A percentile compares a stretch with the other conserved stretches of the same genome.
phyloP scores from a whole-genome alignment of 139 green algal genomes.

The Chlorella sp. region DNA sequence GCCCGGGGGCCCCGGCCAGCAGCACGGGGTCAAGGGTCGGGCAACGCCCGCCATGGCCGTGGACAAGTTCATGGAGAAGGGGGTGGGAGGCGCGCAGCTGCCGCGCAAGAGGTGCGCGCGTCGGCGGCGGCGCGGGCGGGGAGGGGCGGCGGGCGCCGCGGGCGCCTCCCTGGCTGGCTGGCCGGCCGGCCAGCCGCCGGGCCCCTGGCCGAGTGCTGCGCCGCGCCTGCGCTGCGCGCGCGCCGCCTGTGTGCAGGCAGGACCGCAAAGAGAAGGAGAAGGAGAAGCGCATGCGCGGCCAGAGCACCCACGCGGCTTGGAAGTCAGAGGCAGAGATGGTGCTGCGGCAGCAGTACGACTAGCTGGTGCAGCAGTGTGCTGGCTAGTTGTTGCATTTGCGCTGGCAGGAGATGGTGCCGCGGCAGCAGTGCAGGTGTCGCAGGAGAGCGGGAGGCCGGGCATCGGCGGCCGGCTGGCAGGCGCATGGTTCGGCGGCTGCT shows the following conservation, averaged over 20 bases:
- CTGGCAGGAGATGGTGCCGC: too few relatives aligned
- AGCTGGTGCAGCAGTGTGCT: too few relatives aligned
- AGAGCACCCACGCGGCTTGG: conserved; percentile 74
- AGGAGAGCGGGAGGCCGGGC: too few relatives aligned
- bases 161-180: neutral
- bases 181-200: neutral
- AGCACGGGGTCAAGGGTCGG: conserved; percentile 23
- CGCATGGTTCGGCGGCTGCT: too few relatives aligned
- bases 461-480: too few relatives aligned
- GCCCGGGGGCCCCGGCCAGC: neutral
- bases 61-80: conserved; percentile 37
- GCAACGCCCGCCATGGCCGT: conserved; percentile 29
- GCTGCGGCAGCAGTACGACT: conserved; percentile 87
- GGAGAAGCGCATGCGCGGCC: conserved; percentile 75
- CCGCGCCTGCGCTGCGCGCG: neutral
- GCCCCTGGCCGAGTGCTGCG: neutral
- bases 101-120: conserved; percentile 44
- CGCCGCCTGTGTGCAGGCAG: conserved; percentile 23
- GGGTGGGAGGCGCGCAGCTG: conserved; percentile 51
- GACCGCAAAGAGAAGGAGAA: conserved; percentile 93
- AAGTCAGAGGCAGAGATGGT: conserved; percentile 93
- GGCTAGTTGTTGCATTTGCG: too few relatives aligned
- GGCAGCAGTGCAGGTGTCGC: too few relatives aligned
- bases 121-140: neutral
- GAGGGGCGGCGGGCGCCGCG: neutral